phyloP scores from a whole-genome alignment of 2,329 filamentous ascomycete species.

The Chaetothyriales sp. region DNA sequence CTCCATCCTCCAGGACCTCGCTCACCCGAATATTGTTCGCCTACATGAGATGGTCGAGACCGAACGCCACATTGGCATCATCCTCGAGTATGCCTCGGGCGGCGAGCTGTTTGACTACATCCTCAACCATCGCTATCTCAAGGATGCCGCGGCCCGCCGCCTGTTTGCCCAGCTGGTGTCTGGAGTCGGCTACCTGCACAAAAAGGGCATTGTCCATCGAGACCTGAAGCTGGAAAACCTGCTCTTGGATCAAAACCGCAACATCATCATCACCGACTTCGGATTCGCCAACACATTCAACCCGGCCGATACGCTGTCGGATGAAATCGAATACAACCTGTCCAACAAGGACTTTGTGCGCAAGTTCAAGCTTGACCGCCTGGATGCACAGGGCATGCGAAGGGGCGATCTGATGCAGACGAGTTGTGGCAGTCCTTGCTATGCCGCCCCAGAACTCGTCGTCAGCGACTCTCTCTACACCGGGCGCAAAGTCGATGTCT shows the following conservation, averaged over 20 bases:
- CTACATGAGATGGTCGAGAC: conserved; percentile 98
- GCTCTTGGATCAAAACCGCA: conserved; percentile 84
- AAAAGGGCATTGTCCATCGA: conserved; percentile 94
- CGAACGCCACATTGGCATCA: conserved; percentile 91
- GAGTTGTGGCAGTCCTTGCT: conserved; percentile 94
- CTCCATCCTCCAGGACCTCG: conserved; percentile 68
- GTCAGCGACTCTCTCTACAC: conserved; percentile 97
- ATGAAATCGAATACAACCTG: conserved; percentile 79
- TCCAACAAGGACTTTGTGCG: conserved; percentile 80
- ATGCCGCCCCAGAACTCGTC: conserved; percentile 89
- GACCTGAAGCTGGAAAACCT: conserved; percentile 95
- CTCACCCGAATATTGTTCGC: conserved; percentile 92
- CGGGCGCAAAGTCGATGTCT: conserved; percentile 93
- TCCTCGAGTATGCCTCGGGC: conserved; percentile 93
- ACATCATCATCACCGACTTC: conserved; percentile 99
- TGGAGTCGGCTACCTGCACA: conserved; percentile 92
- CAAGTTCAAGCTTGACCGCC: conserved; percentile 65
- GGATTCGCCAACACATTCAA: conserved; percentile 98
- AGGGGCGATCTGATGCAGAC: conserved; percentile 97
- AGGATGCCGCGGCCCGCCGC: conserved; percentile 77
- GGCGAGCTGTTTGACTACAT: conserved; percentile 98
- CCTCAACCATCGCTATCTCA: conserved; percentile 87
- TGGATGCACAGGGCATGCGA: conserved; percentile 58
- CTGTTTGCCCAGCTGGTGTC: conserved; percentile 93
- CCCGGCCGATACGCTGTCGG: conserved; percentile 67